Evolutionary conservation across 2,329 filamentous ascomycete species (phyloP).

Genomic region (Plectosphaerella sp.): DNA sequence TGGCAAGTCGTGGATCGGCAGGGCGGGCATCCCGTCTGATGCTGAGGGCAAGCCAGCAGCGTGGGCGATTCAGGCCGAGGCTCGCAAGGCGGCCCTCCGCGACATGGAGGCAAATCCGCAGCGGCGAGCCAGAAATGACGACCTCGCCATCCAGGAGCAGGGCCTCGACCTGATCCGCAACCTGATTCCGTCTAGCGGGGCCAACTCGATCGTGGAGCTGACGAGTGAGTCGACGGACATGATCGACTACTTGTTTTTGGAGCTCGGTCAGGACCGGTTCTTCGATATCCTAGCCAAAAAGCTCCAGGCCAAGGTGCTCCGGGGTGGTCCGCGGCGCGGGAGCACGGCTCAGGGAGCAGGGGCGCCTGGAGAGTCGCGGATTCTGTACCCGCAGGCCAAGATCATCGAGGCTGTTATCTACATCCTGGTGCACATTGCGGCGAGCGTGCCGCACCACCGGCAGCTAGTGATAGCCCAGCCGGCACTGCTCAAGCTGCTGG

Average conservation of each 20-base stretch:
- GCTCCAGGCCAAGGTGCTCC: constrained; percentile 57
- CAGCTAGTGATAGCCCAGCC: constrained; percentile 74
- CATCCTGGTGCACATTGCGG: constrained; percentile 84
- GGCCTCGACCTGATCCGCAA: constrained; percentile 87
- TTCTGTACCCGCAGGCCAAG: constrained; percentile 57
- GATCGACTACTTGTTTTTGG: constrained; percentile 77
- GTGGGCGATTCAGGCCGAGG: constrained; percentile 44
- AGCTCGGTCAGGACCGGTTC: constrained; percentile 71
- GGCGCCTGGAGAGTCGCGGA: constrained; percentile 33
- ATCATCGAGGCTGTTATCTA: constrained; percentile 76
- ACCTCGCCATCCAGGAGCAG: constrained; percentile 85
- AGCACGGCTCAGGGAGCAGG: constrained; percentile 9
- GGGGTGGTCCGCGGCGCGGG: constrained; percentile 44
- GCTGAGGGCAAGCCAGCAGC: constrained; percentile 23
- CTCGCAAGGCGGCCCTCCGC: constrained; percentile 46
- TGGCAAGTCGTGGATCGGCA: constrained; percentile 13
- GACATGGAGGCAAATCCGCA: constrained; percentile 65
- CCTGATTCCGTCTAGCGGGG: constrained; percentile 62
- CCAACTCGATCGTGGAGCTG: constrained; percentile 45
- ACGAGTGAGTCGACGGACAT: constrained; percentile 58
- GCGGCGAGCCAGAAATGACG: constrained; percentile 68
- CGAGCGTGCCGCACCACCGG: constrained; percentile 72
- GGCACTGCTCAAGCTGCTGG: constrained; percentile 67
- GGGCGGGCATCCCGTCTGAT: constrained; percentile 10
- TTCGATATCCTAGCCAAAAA: constrained; percentile 80